These are phyloP conservation scores for Drosera spatulata DNA, from an alignment of 179 eudicot genomes.

Conservation along the genomic window DNA sequence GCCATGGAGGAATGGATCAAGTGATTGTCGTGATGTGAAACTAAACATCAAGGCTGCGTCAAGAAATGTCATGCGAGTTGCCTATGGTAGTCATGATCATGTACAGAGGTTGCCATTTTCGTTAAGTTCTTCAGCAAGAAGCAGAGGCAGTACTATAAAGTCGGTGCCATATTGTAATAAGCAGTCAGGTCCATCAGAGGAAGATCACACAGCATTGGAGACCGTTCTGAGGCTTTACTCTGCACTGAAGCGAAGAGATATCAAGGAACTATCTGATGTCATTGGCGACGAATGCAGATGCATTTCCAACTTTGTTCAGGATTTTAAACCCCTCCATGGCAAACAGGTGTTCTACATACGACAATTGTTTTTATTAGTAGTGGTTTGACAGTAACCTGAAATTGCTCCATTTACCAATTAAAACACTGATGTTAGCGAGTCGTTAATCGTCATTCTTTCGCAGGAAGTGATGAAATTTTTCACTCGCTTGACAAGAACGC, in stretches of 20 bases:
- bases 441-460: background rate
- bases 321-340: slow-evolving; percentile 31
- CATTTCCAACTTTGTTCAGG: slow-evolving; percentile 29
- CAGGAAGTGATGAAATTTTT: slow-evolving; percentile 59
- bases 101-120: background rate
- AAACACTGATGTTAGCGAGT: background rate
- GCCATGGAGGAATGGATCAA: too few species aligned
- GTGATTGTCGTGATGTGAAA: too few species aligned
- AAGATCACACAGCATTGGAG: slow-evolving; percentile 24
- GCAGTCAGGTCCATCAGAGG: slow-evolving; percentile 17
- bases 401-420: background rate
- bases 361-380: too few species aligned
- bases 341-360: slow-evolving; percentile 23
- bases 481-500: slow-evolving; percentile 23
- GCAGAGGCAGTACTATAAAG: background rate
- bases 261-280: slow-evolving; percentile 30
- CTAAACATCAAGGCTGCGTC: too few species aligned
- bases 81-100: too few species aligned
- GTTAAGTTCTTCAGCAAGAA: slow-evolving; percentile 2
- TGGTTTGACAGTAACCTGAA: background rate
- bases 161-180: background rate
- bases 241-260: slow-evolving; percentile 31
- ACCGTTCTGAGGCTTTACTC: slow-evolving; percentile 44
- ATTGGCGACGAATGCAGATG: slow-evolving; percentile 46
- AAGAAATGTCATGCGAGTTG: too few species aligned